phyloP scores from a whole-genome alignment of 83 land plant species.

The Larix sibirica region DNA sequence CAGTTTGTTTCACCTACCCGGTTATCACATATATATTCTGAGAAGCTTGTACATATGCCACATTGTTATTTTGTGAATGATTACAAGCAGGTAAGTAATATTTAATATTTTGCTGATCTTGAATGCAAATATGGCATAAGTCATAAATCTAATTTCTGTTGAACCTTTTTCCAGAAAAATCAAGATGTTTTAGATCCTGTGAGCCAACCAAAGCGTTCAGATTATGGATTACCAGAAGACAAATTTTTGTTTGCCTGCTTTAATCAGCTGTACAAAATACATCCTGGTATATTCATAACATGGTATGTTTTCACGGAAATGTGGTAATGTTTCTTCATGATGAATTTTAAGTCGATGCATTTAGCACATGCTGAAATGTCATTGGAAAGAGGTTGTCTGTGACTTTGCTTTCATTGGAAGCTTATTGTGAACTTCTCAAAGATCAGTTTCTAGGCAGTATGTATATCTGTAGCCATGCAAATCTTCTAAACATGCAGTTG shows the following conservation, averaged over 20 bases:
- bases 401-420: too few species aligned
- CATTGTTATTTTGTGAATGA: constrained; percentile 99
- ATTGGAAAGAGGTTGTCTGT: neutral
- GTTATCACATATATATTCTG: constrained; percentile 90
- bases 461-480: neutral
- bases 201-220: constrained; percentile 82
- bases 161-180: constrained; percentile 66
- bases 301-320: constrained; percentile 49
- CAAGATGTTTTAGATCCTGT: constrained; percentile 84
- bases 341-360: neutral
- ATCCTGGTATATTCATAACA: constrained; percentile 83
- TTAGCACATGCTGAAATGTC: neutral
- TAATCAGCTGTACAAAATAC: constrained; percentile 98
- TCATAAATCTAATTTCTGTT: neutral
- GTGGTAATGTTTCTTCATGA: neutral
- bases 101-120: neutral
- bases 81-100: constrained; percentile 82
- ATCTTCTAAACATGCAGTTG: neutral
- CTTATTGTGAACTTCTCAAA: neutral
- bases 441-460: neutral
- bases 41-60: constrained; percentile 95
- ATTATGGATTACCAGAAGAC: constrained; percentile 95
- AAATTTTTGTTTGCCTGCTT: constrained; percentile 98
- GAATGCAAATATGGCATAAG: neutral
- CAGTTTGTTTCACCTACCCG: constrained; percentile 94